phyloP scores from a whole-genome alignment of 2,329 filamentous ascomycete species.

The Monosporascus sp. region DNA sequence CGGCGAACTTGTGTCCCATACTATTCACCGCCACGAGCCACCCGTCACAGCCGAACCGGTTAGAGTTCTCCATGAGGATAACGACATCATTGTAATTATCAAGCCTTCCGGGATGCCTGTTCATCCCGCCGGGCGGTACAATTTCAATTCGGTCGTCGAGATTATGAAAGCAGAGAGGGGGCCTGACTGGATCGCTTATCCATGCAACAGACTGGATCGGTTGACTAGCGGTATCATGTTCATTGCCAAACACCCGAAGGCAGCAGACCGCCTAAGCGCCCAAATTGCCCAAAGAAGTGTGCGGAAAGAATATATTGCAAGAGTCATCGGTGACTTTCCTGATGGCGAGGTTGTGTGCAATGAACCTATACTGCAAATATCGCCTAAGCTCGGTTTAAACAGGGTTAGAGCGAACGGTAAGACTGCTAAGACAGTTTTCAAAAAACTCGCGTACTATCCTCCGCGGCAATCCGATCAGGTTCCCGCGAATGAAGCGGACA shows the following conservation, averaged over 20 bases:
- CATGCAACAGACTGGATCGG: constrained; percentile 90
- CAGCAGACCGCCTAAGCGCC: constrained; percentile 68
- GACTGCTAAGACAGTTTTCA: constrained; percentile 83
- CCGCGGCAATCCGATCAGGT: constrained; percentile 19
- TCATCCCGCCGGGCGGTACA: constrained; percentile 90
- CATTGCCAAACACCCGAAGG: constrained; percentile 77
- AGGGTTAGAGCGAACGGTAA: constrained; percentile 92
- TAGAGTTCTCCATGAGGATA: constrained; percentile 80
- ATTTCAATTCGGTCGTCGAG: constrained; percentile 90
- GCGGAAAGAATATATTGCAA: constrained; percentile 89
- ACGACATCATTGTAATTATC: constrained; percentile 92
- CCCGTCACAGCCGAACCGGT: constrained; percentile 80
- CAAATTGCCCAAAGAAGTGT: constrained; percentile 79
- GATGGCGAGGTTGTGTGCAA: constrained; percentile 89
- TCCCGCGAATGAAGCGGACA: constrained; percentile 2
- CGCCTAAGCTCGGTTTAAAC: constrained; percentile 90
- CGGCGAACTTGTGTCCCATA: constrained; percentile 87
- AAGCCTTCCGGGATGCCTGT: constrained; percentile 95
- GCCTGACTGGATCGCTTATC: constrained; percentile 48
- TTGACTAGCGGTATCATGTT: constrained; percentile 98
- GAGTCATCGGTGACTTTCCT: constrained; percentile 87
- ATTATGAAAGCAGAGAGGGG: constrained; percentile 78
- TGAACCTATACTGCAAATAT: constrained; percentile 89
- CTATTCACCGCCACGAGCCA: constrained; percentile 90
- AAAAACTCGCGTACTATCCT: constrained; percentile 86